Evolutionary conservation across 2,329 filamentous ascomycete species (phyloP).

Genomic region (Fusarium buxicola): DNA sequence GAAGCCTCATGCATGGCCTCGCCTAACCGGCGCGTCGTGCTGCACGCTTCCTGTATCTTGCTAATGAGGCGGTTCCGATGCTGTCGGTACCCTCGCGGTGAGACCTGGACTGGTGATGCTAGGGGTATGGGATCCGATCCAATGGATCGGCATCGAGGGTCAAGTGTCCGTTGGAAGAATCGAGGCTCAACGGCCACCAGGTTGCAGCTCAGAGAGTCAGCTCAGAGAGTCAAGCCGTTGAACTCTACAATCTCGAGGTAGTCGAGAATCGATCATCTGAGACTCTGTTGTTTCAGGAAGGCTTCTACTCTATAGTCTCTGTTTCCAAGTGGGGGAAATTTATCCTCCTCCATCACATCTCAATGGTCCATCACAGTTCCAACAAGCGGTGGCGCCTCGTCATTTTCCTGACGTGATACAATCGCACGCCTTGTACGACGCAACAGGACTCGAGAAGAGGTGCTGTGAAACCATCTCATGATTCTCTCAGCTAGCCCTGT

Average conservation of each 20-base stretch:
- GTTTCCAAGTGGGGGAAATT: not conserved
- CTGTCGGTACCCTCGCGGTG: constrained; percentile 40
- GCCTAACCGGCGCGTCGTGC: constrained; percentile 38
- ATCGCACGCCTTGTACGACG: constrained; percentile 25
- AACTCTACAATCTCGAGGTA: not conserved
- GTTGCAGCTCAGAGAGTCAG: not conserved
- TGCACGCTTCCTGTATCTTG: constrained; percentile 38
- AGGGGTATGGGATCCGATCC: constrained; percentile 27
- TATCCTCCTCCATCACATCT: not conserved
- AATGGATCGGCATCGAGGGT: constrained; percentile 30
- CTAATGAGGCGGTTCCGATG: constrained; percentile 40
- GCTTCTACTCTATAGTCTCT: no score
- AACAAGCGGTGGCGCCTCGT: constrained; percentile 34
- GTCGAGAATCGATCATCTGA: no score
- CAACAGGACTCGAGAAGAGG: constrained; percentile 21
- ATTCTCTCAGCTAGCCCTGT: constrained; percentile 12
- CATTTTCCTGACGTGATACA: constrained; percentile 25
- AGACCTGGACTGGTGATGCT: constrained; percentile 21
- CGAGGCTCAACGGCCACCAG: not conserved
- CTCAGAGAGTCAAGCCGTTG: not conserved
- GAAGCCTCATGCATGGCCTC: constrained; percentile 35
- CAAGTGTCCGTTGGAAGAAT: no score
- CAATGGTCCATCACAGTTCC: not conserved
- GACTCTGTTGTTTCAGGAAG: not conserved
- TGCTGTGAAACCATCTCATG: constrained; percentile 25